Evolutionary conservation across 2,329 filamentous ascomycete genomes (phyloP).

Genomic region (Colletotrichum sp.): DNA sequence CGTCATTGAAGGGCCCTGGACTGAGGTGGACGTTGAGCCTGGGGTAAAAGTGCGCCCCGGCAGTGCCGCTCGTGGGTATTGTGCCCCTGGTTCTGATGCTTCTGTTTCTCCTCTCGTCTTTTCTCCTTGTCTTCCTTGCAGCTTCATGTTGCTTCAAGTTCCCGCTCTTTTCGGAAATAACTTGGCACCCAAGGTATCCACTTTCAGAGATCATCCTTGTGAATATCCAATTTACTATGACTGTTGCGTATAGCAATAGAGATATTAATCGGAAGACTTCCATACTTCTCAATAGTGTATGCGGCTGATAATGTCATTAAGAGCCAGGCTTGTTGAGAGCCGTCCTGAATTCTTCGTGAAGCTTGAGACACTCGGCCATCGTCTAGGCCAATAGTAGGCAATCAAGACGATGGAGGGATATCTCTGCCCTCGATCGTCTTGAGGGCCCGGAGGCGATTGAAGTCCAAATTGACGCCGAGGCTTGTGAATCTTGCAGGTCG

Average conservation of each 20-base stretch:
- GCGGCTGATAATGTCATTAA: neutral
- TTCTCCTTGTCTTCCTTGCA: neutral
- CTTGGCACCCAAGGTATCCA: neutral
- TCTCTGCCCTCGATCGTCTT: neutral
- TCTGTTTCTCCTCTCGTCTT: neutral
- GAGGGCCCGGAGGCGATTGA: neutral
- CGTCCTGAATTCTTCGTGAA: neutral
- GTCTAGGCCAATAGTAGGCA: neutral
- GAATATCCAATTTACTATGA: neutral
- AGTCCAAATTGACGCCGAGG: neutral
- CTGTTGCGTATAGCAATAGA: neutral
- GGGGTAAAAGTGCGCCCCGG: neutral
- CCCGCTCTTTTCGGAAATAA: neutral
- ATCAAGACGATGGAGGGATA: neutral
- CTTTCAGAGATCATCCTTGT: neutral
- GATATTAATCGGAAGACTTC: neutral
- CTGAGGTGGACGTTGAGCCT: neutral
- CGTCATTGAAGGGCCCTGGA: no score
- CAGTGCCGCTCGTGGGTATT: neutral
- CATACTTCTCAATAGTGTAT: neutral
- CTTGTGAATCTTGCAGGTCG: neutral
- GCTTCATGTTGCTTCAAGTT: neutral
- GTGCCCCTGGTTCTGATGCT: neutral
- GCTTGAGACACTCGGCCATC: neutral
- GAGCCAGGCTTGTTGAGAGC: neutral